These are phyloP conservation scores for Barnettozyma salicaria DNA, from an alignment of 805 yeast genomes.

Conservation along the genomic window DNA sequence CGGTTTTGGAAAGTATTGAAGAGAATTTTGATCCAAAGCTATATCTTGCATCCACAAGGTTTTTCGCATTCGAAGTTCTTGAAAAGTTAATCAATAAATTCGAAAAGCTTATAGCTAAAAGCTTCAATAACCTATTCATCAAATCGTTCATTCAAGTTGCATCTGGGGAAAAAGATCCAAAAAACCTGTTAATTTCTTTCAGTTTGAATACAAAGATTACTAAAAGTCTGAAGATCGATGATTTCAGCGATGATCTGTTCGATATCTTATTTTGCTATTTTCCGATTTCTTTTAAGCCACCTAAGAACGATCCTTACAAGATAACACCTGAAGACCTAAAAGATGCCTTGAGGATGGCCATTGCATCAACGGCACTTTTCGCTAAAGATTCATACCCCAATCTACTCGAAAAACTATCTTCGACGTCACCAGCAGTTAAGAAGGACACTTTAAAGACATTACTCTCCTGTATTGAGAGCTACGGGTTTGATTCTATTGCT, in stretches of 20 bases:
- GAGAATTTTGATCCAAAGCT: constrained; percentile 48
- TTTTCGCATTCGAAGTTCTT: constrained; percentile 49
- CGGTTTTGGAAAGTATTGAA: constrained; percentile 34
- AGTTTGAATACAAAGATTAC: constrained; percentile 45
- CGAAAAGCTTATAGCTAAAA: constrained; percentile 17
- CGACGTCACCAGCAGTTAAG: constrained; percentile 68
- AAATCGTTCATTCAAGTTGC: constrained; percentile 61
- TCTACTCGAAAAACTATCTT: constrained; percentile 70
- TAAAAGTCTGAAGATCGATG: constrained; percentile 31
- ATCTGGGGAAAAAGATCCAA: constrained; percentile 90
- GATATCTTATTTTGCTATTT: constrained; percentile 92
- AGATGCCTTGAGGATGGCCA: constrained; percentile 49
- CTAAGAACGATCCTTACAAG: constrained; percentile 81
- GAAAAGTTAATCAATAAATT: constrained; percentile 30
- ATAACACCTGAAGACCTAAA: constrained; percentile 74
- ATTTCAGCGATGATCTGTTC: constrained; percentile 61
- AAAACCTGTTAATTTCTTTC: constrained; percentile 72
- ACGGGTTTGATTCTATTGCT: constrained; percentile 42
- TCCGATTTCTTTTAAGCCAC: constrained; percentile 93
- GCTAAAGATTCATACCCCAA: constrained; percentile 74
- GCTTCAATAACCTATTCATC: constrained; percentile 38
- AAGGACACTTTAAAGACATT: constrained; percentile 67
- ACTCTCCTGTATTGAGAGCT: constrained; percentile 46
- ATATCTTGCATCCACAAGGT: constrained; percentile 57
- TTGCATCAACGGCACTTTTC: constrained; percentile 54